phyloP scores from a whole-genome alignment of 1,284 basidiomycete species.

The Moesziomyces sp. region DNA sequence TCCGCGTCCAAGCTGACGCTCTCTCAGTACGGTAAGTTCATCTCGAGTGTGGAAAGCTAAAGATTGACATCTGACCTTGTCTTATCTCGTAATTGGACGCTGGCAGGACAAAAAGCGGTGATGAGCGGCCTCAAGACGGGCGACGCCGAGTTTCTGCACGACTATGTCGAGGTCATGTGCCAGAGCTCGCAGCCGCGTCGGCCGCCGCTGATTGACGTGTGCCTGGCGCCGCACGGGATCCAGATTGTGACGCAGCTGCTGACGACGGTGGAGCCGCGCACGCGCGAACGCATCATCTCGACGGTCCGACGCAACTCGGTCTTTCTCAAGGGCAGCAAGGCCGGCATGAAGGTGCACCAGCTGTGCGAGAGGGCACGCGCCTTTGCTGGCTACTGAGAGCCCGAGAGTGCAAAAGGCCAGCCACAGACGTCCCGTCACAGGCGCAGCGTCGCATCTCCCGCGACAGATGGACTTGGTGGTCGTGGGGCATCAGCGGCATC shows the following conservation, averaged over 20 bases:
- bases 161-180: constrained; percentile 56
- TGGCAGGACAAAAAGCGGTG: constrained; percentile 61
- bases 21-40: constrained; percentile 57
- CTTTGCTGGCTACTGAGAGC: constrained; percentile 56
- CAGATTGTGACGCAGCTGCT: constrained; percentile 67
- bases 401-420: no score
- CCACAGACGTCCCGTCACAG: no score
- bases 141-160: constrained; percentile 39
- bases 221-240: constrained; percentile 58
- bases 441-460: constrained; percentile 2
- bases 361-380: constrained; percentile 66
- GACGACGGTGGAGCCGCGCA: constrained; percentile 51
- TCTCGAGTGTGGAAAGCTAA: neutral
- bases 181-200: constrained; percentile 47
- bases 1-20: constrained; percentile 54
- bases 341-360: constrained; percentile 64
- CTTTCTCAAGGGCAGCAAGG: constrained; percentile 64
- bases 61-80: constrained; percentile 1
- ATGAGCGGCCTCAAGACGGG: constrained; percentile 61
- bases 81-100: neutral
- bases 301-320: constrained; percentile 62
- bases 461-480: no score
- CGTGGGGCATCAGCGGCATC: no score
- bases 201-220: constrained; percentile 62
- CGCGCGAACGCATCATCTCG: constrained; percentile 58